Conservation (phyloP, 225 moss, liverwort and hornwort genomes). For the Straminergon stramineum region DNA sequence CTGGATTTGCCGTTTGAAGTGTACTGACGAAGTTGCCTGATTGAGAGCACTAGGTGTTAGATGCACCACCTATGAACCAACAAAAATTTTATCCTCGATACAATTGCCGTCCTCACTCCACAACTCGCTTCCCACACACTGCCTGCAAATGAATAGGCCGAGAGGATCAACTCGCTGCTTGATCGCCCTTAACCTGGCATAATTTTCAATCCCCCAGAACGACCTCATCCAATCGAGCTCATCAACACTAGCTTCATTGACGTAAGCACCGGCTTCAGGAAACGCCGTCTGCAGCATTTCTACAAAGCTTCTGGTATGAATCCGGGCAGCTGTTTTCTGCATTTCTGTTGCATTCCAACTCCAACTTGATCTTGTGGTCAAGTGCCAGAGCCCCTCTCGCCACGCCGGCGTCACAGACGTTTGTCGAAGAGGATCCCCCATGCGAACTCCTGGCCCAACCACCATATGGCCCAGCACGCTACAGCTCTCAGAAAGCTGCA, state of each 20-base stretch:
- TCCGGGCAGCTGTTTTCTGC: neutral
- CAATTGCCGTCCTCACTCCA: conserved; percentile 14
- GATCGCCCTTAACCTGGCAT: conserved; percentile 1
- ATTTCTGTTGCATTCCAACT: conserved; percentile 3
- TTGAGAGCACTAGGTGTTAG: neutral
- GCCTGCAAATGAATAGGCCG: conserved; percentile 14
- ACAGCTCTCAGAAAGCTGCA: neutral
- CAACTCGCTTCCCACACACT: conserved; percentile 26
- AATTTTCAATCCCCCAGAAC: conserved; percentile 21
- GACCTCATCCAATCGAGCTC: conserved; percentile 13
- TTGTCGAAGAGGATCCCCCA: neutral
- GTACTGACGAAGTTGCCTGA: neutral
- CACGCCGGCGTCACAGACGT: conserved; percentile 24
- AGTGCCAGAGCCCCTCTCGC: conserved; percentile 15
- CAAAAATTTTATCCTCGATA: neutral
- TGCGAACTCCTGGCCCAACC: conserved; percentile 27
- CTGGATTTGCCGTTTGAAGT: neutral
- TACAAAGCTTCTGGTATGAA: neutral
- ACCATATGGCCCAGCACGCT: conserved; percentile 19
- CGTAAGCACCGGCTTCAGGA: conserved; percentile 11
- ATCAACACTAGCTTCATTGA: conserved; percentile 16
- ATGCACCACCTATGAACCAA: neutral
- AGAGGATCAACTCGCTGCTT: conserved; percentile 15
- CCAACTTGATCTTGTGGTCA: neutral
- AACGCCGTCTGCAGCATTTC: conserved; percentile 6